Evolutionary conservation across 208 protist genomes (phyloP).

Genomic region (Crithidia brevicula): DNA sequence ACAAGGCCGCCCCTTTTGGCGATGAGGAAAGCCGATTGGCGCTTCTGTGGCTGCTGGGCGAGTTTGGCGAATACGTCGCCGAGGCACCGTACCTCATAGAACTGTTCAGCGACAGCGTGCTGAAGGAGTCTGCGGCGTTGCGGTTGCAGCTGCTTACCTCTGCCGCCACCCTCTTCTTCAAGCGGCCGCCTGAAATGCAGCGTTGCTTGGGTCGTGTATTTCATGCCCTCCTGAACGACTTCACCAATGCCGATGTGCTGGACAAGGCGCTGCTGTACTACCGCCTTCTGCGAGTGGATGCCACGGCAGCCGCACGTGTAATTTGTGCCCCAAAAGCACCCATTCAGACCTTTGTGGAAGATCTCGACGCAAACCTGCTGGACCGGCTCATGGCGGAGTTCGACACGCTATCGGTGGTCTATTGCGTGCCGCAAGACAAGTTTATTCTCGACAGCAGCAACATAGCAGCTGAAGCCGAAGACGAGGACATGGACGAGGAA

Average conservation of each 20-base stretch:
- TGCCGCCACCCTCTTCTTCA: slow-evolving; percentile 92
- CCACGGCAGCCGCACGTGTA: slow-evolving; percentile 51
- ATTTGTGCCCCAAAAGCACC: slow-evolving; percentile 52
- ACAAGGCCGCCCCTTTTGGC: slow-evolving; percentile 45
- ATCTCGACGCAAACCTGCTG: slow-evolving; percentile 54
- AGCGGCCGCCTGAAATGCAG: slow-evolving; percentile 92
- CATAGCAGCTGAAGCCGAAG: slow-evolving; percentile 6
- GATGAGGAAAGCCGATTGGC: slow-evolving; percentile 67
- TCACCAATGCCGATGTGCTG: slow-evolving; percentile 85
- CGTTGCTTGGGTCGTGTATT: slow-evolving; percentile 83
- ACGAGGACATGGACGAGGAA: slow-evolving; percentile 22
- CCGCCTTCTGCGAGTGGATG: slow-evolving; percentile 65
- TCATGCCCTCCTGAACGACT: slow-evolving; percentile 73
- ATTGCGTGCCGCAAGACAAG: slow-evolving; percentile 54
- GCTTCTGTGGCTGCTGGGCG: slow-evolving; percentile 90
- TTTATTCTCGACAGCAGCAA: slow-evolving; percentile 17
- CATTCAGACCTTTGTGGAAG: slow-evolving; percentile 67
- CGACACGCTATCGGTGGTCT: slow-evolving; percentile 88
- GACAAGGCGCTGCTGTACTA: slow-evolving; percentile 90
- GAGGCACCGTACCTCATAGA: slow-evolving; percentile 94
- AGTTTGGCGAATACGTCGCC: slow-evolving; percentile 90
- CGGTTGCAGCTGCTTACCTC: slow-evolving; percentile 89
- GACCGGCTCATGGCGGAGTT: slow-evolving; percentile 93
- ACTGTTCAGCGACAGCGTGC: slow-evolving; percentile 47
- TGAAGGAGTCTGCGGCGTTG: slow-evolving; percentile 54